phyloP scores from a whole-genome alignment of 2,329 filamentous ascomycete genomes.

The Aspergillus pseudotamarii region DNA sequence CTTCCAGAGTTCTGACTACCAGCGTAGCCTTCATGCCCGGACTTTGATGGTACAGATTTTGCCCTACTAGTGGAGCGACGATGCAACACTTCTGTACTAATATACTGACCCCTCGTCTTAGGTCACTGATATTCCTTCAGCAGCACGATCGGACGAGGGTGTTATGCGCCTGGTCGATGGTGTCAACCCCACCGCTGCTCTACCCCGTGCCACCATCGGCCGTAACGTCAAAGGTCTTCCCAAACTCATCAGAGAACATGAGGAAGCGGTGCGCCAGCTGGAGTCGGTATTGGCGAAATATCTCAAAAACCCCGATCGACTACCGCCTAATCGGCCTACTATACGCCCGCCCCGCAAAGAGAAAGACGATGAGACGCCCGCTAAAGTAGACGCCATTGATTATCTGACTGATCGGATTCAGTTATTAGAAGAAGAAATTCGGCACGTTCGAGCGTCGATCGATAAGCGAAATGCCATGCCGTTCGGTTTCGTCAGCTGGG shows the following conservation, averaged over 20 bases:
- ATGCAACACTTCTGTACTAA: neutral
- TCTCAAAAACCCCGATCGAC: constrained; percentile 78
- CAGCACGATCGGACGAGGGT: constrained; percentile 80
- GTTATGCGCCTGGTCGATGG: constrained; percentile 81
- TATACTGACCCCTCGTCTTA: constrained; percentile 32
- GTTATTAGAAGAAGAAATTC: constrained; percentile 79
- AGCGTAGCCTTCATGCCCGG: constrained; percentile 77
- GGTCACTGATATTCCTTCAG: constrained; percentile 81
- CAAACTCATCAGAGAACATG: constrained; percentile 80
- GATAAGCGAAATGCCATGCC: constrained; percentile 87
- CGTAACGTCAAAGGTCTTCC: constrained; percentile 92
- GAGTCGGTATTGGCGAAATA: constrained; percentile 87
- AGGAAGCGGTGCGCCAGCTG: constrained; percentile 75
- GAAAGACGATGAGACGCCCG: constrained; percentile 64
- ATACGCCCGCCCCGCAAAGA: constrained; percentile 83
- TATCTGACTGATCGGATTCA: constrained; percentile 86
- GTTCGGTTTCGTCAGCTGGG: constrained; percentile 93
- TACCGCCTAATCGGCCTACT: constrained; percentile 75
- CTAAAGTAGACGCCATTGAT: constrained; percentile 91
- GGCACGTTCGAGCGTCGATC: constrained; percentile 76
- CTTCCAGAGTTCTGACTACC: constrained; percentile 85
- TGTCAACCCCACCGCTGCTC: constrained; percentile 74
- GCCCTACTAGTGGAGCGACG: neutral
- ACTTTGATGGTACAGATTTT: constrained; percentile 55
- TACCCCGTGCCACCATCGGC: constrained; percentile 79